A percentile compares a stretch with the other conserved stretches of the same genome.
Evolutionary conservation across 345 rosid genomes (phyloP).

Genomic region (Melaleuca alternifolia): DNA sequence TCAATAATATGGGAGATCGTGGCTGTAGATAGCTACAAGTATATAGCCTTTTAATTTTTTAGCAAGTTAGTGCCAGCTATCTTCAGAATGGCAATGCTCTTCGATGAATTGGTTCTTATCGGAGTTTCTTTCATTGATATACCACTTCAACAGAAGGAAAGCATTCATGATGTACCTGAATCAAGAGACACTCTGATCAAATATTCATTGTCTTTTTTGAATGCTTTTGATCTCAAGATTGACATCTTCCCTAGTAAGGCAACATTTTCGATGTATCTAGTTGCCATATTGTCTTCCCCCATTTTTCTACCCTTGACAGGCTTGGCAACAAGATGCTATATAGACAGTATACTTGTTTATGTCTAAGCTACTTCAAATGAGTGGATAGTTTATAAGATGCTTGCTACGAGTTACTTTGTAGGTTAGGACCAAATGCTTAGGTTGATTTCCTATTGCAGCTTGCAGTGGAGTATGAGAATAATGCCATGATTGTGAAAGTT

Average conservation of each 20-base stretch:
- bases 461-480: slow-evolving; percentile 78
- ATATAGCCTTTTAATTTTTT: not conserved
- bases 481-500: slow-evolving; percentile 77
- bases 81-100: not conserved
- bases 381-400: not conserved
- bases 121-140: not conserved
- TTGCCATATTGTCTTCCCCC: not conserved
- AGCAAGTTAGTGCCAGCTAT: not conserved
- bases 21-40: not conserved
- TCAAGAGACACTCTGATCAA: not conserved
- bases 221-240: not conserved
- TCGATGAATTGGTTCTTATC: not conserved
- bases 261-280: not conserved
- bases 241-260: not conserved
- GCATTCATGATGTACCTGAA: not conserved
- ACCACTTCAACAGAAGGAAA: not conserved
- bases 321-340: not conserved
- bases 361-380: not conserved
- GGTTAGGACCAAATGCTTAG: not conserved
- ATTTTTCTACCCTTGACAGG: not conserved
- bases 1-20: not conserved
- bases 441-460: slow-evolving; percentile 33
- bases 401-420: not conserved
- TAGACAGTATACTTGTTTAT: not conserved
- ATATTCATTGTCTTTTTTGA: not conserved